Base-by-base conservation (phyloP, 2,329 filamentous ascomycete species). In the Cytospora leucostoma region DNA sequence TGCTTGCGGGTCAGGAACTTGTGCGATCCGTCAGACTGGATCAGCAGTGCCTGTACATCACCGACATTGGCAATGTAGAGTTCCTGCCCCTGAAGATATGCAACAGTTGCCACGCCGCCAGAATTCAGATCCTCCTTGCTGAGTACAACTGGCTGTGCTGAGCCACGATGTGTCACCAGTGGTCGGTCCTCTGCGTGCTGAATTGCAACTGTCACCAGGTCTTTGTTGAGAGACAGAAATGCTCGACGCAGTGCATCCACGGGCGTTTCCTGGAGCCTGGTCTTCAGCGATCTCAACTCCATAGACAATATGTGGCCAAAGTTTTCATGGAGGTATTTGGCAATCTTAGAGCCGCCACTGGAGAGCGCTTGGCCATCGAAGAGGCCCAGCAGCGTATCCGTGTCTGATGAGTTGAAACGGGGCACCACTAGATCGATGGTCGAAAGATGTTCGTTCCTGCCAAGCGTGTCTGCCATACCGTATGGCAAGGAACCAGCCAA, bases 371-470 rank as follows among this genome's bases (percentile, higher is more conserved):
- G 92, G 4, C 95, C 95, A 73, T 99, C 96, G 72, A 99, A 99
- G 75, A 99, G 84, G n/a, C 94, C 95, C 53, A 99, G 79, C 1
- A 99, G 82, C 52, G 92, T 93, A 75, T 98, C 93, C 51, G 92
- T 89, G 69, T 98, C 93, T 59, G 90, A 91, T 17, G 93, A 91
- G 71, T 93, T 90, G 78, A 97, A 95, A 53, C 92, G 87, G 12
- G 95, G 95, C 35, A 98, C 91, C 21, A 99, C 92, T 77, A 99
- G 88, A 74, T 99, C 95, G 64, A 98, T 89, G 2, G 93, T 97
- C 6, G 95, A 98, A 58, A 99, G 79, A 74, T 99, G 95, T 75
- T 99, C 95, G 70, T 94, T 93, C 72, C 88, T 91, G 47, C 95
- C 95, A 15, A 99, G 81, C 15, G 92, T 96, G 76, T 99, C 95